Percentiles rank a stretch among this genome's conserved stretches.
Evolutionary conservation across 2,329 filamentous ascomycete genomes (phyloP).

Genomic region (Niveomyces coronatus): DNA sequence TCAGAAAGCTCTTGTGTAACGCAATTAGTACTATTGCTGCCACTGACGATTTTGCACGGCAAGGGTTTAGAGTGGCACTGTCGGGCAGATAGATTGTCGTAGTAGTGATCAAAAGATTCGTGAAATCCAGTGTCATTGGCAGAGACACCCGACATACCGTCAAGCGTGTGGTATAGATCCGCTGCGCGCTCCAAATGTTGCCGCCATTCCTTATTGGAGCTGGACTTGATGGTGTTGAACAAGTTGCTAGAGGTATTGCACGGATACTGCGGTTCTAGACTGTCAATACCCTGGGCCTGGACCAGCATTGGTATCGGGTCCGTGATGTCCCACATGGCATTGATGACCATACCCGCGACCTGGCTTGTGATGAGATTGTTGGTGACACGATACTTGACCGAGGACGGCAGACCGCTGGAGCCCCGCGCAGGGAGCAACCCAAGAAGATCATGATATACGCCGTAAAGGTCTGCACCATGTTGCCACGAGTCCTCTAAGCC

Average conservation of each 20-base stretch:
- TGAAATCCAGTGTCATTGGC: conserved; percentile 53
- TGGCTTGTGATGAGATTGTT: conserved; percentile 77
- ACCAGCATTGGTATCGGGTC: conserved; percentile 36
- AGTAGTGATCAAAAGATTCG: conserved; percentile 68
- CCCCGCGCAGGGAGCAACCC: conserved; percentile 50
- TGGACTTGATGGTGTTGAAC: conserved; percentile 34
- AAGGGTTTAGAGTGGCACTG: conserved; percentile 66
- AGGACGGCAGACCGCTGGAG: conserved; percentile 27
- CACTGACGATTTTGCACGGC: conserved; percentile 49
- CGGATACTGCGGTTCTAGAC: conserved; percentile 61
- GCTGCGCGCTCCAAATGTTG: conserved; percentile 49
- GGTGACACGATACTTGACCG: conserved; percentile 60
- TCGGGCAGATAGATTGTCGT: conserved; percentile 69
- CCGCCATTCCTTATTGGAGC: conserved; percentile 44
- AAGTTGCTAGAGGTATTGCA: conserved; percentile 43
- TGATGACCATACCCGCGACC: conserved; percentile 64
- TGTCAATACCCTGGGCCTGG: conserved; percentile 52
- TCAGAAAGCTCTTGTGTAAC: conserved; percentile 53
- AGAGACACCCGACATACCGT: conserved; percentile 57
- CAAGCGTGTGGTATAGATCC: conserved; percentile 48
- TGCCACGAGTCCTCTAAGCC: conserved; percentile 66
- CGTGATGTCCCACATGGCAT: conserved; percentile 52
- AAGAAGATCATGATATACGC: conserved; percentile 63
- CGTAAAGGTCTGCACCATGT: conserved; percentile 67
- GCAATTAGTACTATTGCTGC: conserved; percentile 42